phyloP scores from a whole-genome alignment of 148 eudicot species.

The Selenicereus undatus region DNA sequence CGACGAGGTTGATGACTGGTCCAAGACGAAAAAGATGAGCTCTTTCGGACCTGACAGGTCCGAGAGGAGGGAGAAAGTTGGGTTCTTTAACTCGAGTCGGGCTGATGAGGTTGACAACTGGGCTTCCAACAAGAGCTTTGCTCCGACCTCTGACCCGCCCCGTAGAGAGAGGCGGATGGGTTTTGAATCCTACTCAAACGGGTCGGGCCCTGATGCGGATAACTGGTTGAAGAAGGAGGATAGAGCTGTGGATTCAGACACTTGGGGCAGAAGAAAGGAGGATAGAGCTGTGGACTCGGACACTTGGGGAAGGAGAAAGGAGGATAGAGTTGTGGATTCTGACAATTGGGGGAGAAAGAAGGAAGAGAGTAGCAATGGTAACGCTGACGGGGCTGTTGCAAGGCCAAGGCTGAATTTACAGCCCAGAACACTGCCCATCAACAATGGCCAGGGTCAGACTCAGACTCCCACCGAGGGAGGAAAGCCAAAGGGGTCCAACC shows the following conservation, averaged over 20 bases:
- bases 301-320: constrained; percentile 49
- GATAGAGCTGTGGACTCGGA: constrained; percentile 35
- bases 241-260: constrained; percentile 29
- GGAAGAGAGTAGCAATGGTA: constrained; percentile 29
- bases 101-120: constrained; percentile 89
- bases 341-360: constrained; percentile 54
- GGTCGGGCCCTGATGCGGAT: constrained; percentile 31
- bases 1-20: constrained; percentile 91
- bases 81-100: constrained; percentile 58
- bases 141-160: constrained; percentile 40
- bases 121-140: constrained; percentile 67
- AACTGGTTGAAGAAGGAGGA: constrained; percentile 31
- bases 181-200: constrained; percentile 42
- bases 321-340: constrained; percentile 37
- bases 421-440: constrained; percentile 61
- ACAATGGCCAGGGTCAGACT: constrained; percentile 10
- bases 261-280: constrained; percentile 39
- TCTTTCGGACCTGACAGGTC: constrained; percentile 40
- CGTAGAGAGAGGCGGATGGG: constrained; percentile 61
- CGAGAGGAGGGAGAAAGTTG: constrained; percentile 70
- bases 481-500: constrained; percentile 61
- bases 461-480: constrained; percentile 18
- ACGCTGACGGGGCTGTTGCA: constrained; percentile 19
- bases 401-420: constrained; percentile 88
- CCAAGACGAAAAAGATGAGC: constrained; percentile 48